Conservation (phyloP, 2,329 filamentous ascomycete genomes). For the Fusarium pseudoanthophilum region DNA sequence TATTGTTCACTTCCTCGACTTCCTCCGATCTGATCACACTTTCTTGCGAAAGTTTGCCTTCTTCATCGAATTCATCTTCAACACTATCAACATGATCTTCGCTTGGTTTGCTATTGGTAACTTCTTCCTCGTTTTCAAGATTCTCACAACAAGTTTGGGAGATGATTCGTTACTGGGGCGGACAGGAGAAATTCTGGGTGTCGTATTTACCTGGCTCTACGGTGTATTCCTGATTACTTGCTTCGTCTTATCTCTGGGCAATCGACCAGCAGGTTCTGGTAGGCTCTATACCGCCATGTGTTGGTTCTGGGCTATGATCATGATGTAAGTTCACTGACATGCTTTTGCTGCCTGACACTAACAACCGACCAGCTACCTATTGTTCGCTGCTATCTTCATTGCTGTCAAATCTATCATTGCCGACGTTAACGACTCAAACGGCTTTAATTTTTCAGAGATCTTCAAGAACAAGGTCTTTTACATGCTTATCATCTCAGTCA, state of each 20-base stretch:
- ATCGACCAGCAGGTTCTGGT: constrained; percentile 92
- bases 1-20: constrained; percentile 93
- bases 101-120: constrained; percentile 99
- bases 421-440: constrained; percentile 68
- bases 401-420: constrained; percentile 85
- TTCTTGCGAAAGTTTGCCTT: constrained; percentile 89
- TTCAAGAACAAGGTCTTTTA: constrained; percentile 92
- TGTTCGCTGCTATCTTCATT: constrained; percentile 95
- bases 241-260: constrained; percentile 94
- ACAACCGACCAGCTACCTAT: constrained; percentile 72
- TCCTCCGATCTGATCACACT: constrained; percentile 93
- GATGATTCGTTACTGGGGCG: constrained; percentile 75
- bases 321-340: constrained; percentile 71
- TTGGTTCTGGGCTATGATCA: constrained; percentile 97
- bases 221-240: constrained; percentile 91
- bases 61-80: constrained; percentile 92
- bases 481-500: constrained; percentile 90
- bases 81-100: constrained; percentile 96
- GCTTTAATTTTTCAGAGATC: constrained; percentile 77
- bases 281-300: constrained; percentile 96
- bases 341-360: constrained; percentile 23
- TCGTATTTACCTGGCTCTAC: constrained; percentile 97
- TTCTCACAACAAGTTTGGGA: constrained; percentile 88
- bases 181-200: constrained; percentile 81
- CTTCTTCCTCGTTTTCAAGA: constrained; percentile 99